Conservation (phyloP, 768 basidiomycete species). For the Chalciporus sphaerocephalus region DNA sequence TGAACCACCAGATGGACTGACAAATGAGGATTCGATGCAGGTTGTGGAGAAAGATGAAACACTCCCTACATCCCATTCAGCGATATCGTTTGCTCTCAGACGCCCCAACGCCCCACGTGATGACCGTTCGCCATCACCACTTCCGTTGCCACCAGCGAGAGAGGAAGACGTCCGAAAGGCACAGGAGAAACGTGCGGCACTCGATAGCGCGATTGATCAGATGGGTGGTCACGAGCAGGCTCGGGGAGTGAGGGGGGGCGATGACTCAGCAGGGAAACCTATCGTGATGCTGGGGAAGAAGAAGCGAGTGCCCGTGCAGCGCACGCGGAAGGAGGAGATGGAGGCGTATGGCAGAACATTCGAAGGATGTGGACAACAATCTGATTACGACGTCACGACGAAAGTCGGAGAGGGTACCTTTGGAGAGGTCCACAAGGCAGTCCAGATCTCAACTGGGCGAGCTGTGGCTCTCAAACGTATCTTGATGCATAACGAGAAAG, state of each 20-base stretch:
- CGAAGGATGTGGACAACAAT: constrained; percentile 63
- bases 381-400: constrained; percentile 74
- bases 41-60: constrained; percentile 26
- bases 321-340: constrained; percentile 61
- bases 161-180: constrained; percentile 25
- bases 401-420: constrained; percentile 98
- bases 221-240: not conserved
- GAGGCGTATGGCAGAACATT: constrained; percentile 66
- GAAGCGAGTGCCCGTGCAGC: constrained; percentile 43
- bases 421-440: constrained; percentile 93
- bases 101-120: constrained; percentile 46
- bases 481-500: constrained; percentile 93
- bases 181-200: constrained; percentile 22
- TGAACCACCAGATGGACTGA: constrained; percentile 34
- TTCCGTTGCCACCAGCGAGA: constrained; percentile 31
- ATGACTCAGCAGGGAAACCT: constrained; percentile 1
- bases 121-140: constrained; percentile 42
- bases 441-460: constrained; percentile 54
- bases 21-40: constrained; percentile 3
- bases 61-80: constrained; percentile 35
- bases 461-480: constrained; percentile 90
- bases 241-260: not conserved
- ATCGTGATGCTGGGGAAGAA: constrained; percentile 15
- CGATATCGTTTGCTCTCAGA: constrained; percentile 41
- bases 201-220: constrained; percentile 5